Conservation (phyloP, 768 basidiomycete genomes). For the Mycena floridula region DNA sequence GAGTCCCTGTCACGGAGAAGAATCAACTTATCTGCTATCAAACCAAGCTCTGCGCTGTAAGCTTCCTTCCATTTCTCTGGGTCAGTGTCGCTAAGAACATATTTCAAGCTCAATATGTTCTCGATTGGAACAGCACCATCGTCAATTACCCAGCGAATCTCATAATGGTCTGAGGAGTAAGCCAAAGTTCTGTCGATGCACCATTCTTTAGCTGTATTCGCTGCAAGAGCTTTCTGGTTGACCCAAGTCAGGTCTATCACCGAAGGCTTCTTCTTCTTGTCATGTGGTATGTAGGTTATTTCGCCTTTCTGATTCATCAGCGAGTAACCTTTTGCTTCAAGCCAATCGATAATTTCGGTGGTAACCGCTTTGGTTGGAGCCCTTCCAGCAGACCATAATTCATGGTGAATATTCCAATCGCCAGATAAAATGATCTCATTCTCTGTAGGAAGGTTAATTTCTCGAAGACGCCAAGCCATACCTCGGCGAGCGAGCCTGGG, state of each 20-base stretch:
- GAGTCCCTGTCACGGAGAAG: neutral
- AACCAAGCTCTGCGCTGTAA: conserved; percentile 2
- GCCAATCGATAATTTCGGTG: conserved; percentile 12
- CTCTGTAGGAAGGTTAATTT: conserved; percentile 4
- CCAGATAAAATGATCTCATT: conserved; percentile 15
- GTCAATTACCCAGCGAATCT: conserved; percentile 13
- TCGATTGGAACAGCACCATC: conserved; percentile 9
- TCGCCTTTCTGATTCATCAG: conserved; percentile 14
- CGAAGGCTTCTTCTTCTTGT: conserved; percentile 3
- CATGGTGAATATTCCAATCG: conserved; percentile 21
- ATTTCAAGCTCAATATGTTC: conserved; percentile 10
- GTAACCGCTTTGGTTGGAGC: neutral
- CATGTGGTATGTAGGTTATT: conserved; percentile 10
- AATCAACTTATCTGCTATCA: neutral
- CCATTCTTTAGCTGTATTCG: conserved; percentile 14
- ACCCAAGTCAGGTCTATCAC: conserved; percentile 16
- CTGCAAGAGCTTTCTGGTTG: conserved; percentile 6
- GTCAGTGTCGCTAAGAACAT: conserved; percentile 12
- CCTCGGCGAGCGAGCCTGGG: neutral
- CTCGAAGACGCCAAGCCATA: neutral
- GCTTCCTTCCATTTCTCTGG: conserved; percentile 12
- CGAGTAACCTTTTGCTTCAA: conserved; percentile 5
- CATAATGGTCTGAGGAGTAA: conserved; percentile 15
- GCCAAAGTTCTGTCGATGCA: conserved; percentile 10
- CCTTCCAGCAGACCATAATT: conserved; percentile 8